Percentiles rank a stretch among this genome's conserved stretches.
These are phyloP conservation scores for Fusarium euwallaceae DNA, from an alignment of 2,329 filamentous ascomycete genomes.

Conservation along the genomic window DNA sequence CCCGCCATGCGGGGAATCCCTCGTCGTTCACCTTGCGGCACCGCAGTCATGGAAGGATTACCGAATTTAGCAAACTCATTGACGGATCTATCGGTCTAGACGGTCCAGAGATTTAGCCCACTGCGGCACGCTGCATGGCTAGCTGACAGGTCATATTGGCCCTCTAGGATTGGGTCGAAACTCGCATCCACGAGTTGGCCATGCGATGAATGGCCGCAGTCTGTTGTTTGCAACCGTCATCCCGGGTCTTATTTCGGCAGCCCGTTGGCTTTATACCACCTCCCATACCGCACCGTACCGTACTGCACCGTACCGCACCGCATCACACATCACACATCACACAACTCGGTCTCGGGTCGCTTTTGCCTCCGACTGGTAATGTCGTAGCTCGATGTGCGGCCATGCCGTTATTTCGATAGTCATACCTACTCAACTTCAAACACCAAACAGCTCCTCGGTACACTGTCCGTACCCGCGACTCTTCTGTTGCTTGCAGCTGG, in stretches of 20 bases:
- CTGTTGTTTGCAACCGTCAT: not conserved
- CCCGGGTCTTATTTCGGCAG: not conserved
- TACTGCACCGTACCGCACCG: not conserved
- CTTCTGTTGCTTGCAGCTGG: not conserved
- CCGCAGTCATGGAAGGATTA: not conserved
- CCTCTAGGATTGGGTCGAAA: not conserved
- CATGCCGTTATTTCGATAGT: not conserved
- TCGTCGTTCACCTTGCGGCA: slow-evolving; percentile 4
- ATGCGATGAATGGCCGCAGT: not conserved
- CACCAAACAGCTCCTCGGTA: not conserved
- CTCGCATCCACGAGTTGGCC: not conserved
- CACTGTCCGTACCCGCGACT: not conserved
- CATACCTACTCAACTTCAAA: not conserved
- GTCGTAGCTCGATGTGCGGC: not conserved
- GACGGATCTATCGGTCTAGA: slow-evolving; percentile 5
- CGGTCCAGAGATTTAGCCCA: slow-evolving; percentile 3
- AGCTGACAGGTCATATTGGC: slow-evolving; percentile 12
- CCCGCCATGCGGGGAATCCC: not conserved
- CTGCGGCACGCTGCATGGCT: not conserved
- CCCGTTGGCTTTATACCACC: not conserved
- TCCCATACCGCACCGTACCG: not conserved
- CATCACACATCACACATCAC: not conserved
- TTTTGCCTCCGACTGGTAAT: not conserved
- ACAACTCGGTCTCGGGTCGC: not conserved
- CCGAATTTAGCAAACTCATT: slow-evolving; percentile 1